Percentiles rank a stretch among this genome's conserved stretches.
Evolutionary conservation across 2,329 filamentous ascomycete genomes (phyloP).

Genomic region (Stagonosporopsis tanaceti): DNA sequence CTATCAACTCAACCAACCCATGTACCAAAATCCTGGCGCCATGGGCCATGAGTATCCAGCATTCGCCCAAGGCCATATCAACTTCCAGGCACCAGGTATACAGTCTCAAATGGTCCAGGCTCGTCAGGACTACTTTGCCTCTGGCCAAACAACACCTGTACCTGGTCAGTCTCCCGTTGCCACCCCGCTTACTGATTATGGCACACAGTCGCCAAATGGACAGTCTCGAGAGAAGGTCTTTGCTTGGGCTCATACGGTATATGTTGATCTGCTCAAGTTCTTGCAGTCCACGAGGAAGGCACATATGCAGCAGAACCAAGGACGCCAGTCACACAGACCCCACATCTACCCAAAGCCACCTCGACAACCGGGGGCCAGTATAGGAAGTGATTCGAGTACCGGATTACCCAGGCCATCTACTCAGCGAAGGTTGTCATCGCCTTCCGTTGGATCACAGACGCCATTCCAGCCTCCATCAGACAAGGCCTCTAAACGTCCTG

Average conservation of each 20-base stretch:
- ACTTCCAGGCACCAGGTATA: conserved; percentile 8
- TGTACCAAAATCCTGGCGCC: conserved; percentile 33
- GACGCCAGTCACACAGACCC: conserved; percentile 58
- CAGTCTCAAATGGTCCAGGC: conserved; percentile 23
- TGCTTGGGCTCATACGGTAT: conserved; percentile 57
- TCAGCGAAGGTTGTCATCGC: conserved; percentile 43
- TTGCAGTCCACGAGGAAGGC: conserved; percentile 56
- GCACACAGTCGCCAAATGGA: conserved; percentile 52
- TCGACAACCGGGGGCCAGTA: conserved; percentile 62
- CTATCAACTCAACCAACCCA: conserved; percentile 37
- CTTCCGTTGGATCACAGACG: conserved; percentile 35
- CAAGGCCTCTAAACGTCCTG: conserved; percentile 29
- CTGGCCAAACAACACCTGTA: conserved; percentile 42
- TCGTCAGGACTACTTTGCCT: conserved; percentile 37
- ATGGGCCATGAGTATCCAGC: conserved; percentile 36
- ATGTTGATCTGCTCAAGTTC: conserved; percentile 58
- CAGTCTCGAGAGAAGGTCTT: conserved; percentile 56
- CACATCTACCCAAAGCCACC: conserved; percentile 70
- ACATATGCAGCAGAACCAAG: conserved; percentile 51
- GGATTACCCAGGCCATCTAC: conserved; percentile 38
- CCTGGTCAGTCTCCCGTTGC: conserved; percentile 30
- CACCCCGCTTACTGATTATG: conserved; percentile 47
- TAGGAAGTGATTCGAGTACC: conserved; percentile 48
- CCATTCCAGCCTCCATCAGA: conserved; percentile 34
- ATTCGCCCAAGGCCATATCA: conserved; percentile 34